Base-by-base conservation (phyloP, 164 flowering plant genomes). In the Cinnamomum micranthum region DNA sequence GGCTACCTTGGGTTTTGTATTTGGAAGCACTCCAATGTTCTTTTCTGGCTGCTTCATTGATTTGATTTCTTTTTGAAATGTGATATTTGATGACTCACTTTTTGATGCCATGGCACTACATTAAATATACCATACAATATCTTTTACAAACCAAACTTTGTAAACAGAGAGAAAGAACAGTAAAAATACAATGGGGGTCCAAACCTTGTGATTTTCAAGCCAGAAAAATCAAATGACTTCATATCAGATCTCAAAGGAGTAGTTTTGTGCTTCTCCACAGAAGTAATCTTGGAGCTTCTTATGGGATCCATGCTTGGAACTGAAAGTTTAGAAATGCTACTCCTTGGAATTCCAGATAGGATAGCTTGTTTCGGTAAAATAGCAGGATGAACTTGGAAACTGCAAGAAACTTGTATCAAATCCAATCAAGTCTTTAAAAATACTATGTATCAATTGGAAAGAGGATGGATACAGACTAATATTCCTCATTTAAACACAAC, bases 121-220 rank as follows among this genome's bases (percentile, higher is more conserved):
- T 35, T 35, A 65, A 79, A 77, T 74, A 71, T 35, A 35, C 10
- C 47, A 73, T 23, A 51, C 22, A 70, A 6, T 4, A 20, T 66
- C 15, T 55, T 19, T 55, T 17, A 55, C n/a, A 55, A 19, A 19
- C 60, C 19, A 55, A 55, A 14, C 17, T 52, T 17, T 52, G 33
- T 31, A 31, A 31, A 5, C 33, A 31, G 33, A 31, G 33, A 64
- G 6, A 22, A 11, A 72, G 9, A 60, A 65, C 10, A 5, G 63
- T n/a, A 65, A 35, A 35, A 35, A 35, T 7, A 35, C 47, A 35
- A 35, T 35, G 47, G 47, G 47, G 47, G 47, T 35, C 4, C 71
- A 71, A 63, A 90, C 93, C 88, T 82, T 60, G 81, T 79, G 76
- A 62, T 74, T 28, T 82, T 87, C 77, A 84, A 82, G 73, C 68